Evolutionary conservation across 495 filamentous ascomycete genomes (phyloP).

Genomic region (Hyaloscypha bicolor): DNA sequence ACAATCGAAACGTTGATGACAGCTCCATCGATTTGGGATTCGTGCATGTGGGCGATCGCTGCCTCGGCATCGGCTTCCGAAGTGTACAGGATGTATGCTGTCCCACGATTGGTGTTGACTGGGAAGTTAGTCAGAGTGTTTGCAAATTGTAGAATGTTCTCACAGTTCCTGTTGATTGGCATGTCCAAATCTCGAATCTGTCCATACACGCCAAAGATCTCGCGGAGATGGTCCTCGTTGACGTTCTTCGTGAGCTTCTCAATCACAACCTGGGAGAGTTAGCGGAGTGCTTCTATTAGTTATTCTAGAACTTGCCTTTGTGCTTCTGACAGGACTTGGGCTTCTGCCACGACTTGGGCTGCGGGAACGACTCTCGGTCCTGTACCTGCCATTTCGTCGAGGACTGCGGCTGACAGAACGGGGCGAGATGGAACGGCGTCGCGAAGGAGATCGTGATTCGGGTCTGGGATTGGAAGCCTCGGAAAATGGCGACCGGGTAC

Average conservation of each 20-base stretch:
- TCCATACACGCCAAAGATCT: slow-evolving; percentile 92
- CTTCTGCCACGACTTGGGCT: slow-evolving; percentile 48
- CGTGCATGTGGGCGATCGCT: slow-evolving; percentile 97
- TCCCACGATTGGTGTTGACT: slow-evolving; percentile 91
- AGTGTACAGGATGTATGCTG: slow-evolving; percentile 88
- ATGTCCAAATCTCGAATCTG: slow-evolving; percentile 84
- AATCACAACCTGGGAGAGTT: slow-evolving; percentile 74
- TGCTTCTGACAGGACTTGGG: slow-evolving; percentile 51
- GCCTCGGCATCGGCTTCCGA: slow-evolving; percentile 78
- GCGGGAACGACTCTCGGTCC: slow-evolving; percentile 37
- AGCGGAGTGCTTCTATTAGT: background rate
- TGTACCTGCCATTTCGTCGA: slow-evolving; percentile 39
- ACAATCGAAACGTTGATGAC: slow-evolving; percentile 92
- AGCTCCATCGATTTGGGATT: slow-evolving; percentile 90
- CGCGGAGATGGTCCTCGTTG: slow-evolving; percentile 80
- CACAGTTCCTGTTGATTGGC: slow-evolving; percentile 86
- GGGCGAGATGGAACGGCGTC: slow-evolving; percentile 52
- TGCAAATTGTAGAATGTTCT: slow-evolving; percentile 31
- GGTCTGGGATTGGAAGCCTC: slow-evolving; percentile 21
- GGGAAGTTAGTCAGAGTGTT: slow-evolving; percentile 17
- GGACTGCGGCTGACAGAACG: slow-evolving; percentile 46
- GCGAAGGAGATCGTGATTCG: slow-evolving; percentile 35
- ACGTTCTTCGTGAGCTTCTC: slow-evolving; percentile 97
- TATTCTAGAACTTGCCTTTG: slow-evolving; percentile 51
- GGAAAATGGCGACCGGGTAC: slow-evolving; percentile 36